A percentile compares a stretch with the other conserved stretches of the same genome.
Evolutionary conservation across 768 basidiomycete species (phyloP).

Genomic region (Omphalotus guepiniiformis): DNA sequence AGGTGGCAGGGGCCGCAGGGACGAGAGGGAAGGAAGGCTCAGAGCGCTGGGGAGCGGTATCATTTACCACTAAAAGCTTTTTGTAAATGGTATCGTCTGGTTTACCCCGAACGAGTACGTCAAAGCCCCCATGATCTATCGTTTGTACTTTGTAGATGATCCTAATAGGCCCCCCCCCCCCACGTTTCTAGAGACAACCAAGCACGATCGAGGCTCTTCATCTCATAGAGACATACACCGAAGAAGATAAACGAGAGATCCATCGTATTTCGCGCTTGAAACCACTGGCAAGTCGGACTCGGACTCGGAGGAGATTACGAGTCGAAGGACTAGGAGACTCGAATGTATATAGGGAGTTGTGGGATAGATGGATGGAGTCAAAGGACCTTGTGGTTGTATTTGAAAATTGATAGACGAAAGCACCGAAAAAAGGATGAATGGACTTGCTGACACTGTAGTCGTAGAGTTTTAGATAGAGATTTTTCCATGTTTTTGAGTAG

Average conservation of each 20-base stretch:
- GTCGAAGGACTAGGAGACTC: background rate
- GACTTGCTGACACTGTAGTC: too few relatives aligned
- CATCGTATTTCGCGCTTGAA: background rate
- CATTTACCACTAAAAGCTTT: conserved; percentile 1
- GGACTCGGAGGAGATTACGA: background rate
- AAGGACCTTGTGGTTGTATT: background rate
- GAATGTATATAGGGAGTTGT: background rate
- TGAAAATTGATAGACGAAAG: background rate
- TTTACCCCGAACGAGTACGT: conserved; percentile 1
- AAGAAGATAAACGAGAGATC: background rate
- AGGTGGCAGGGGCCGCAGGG: too few relatives aligned
- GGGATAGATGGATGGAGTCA: background rate
- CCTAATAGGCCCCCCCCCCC: background rate
- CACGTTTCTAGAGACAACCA: too few relatives aligned
- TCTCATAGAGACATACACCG: background rate
- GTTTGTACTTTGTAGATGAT: background rate
- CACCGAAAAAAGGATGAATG: too few relatives aligned
- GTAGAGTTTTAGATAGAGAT: too few relatives aligned
- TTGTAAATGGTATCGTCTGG: conserved; percentile 2
- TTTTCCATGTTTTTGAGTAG: too few relatives aligned
- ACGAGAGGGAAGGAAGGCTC: background rate
- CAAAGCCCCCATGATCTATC: background rate
- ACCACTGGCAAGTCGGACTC: background rate
- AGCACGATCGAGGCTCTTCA: background rate
- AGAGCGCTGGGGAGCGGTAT: background rate